Base-by-base conservation (phyloP, 345 rosid genomes). In the Acer campestre region DNA sequence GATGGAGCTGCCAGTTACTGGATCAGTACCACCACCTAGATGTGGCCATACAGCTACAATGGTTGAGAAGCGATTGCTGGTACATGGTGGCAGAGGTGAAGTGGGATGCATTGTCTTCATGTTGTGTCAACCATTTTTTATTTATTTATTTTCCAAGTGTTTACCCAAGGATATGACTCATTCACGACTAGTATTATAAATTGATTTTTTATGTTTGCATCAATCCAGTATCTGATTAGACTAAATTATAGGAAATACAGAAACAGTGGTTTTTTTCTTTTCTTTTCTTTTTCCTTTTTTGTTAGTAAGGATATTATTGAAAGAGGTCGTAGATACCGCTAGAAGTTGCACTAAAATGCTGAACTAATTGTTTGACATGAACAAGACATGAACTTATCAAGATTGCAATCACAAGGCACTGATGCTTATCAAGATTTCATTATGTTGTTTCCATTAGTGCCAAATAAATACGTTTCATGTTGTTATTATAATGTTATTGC, bases 31-130 rank as follows among this genome's bases (percentile, higher is more conserved):
- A 38, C 90, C 97, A 68, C 99, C 99, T 82, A 86, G 99, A 89
- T 96, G 99, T 80, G 98, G 99, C 71, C 99, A 94, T 77, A 90
- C 97, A 48, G 95, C 97, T 71, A 94, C 97, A 64, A 92, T 94
- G 99, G 87, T 94, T 72, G 99, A 96, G 91, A 96, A 94, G 80
- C 89, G 98, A 56, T 80, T 94, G 70, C 97, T 96, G 82, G 93
- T 96, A 59, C 94, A 89, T 76, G 99, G 99, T 78, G 99, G 98
- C 71, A 87, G 99, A 96, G 97, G 98, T 95, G 73, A 79, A 75
- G 65, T 75, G 35, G 73, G 71, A 12, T 17, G 49, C 46, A 63
- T 14, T 29, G 8, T 70, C 42, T 42, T 68, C 16, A 74, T 59
- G 46, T 13, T 40, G 6, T 63, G 27, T 63, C n/a, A 46, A 25